Evolutionary conservation across 345 rosid genomes (phyloP).

Genomic region (Cardiospermum halicacabum): DNA sequence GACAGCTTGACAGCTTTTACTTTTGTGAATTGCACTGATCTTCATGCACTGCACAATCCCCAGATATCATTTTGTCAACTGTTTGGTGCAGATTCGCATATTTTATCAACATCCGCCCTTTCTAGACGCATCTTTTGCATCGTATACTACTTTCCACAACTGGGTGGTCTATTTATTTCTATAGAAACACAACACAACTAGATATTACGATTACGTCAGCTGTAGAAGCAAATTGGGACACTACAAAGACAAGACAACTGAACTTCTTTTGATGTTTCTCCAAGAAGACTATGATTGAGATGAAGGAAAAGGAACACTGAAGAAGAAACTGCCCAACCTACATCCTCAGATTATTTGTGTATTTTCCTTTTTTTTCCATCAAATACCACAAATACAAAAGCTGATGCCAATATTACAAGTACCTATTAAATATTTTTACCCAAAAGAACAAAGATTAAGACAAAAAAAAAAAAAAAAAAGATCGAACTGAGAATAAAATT

Average conservation of each 20-base stretch:
- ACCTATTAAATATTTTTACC: conserved; percentile 31
- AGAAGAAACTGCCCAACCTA: conserved; percentile 11
- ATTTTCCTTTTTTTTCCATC: conserved; percentile 26
- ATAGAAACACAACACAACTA: no score
- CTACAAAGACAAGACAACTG: no score
- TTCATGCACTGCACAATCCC: neutral
- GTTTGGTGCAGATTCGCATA: neutral
- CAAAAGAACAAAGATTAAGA: no score
- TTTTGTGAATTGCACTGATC: neutral
- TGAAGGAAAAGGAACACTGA: neutral
- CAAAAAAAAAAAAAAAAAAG: neutral
- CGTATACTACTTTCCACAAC: no score
- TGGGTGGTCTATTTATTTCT: no score
- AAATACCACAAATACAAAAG: conserved; percentile 46
- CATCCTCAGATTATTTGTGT: conserved; percentile 42
- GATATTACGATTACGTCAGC: no score
- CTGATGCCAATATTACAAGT: conserved; percentile 38
- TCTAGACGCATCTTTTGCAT: neutral
- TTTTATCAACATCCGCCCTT: neutral
- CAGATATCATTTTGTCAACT: neutral
- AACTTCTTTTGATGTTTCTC: no score
- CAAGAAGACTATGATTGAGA: no score
- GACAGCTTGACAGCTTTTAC: neutral
- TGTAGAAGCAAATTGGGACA: neutral
- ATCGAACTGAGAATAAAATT: conserved; percentile 17